phyloP scores from a whole-genome alignment of 78 protist genomes.

The Polysphondylium violaceum region DNA sequence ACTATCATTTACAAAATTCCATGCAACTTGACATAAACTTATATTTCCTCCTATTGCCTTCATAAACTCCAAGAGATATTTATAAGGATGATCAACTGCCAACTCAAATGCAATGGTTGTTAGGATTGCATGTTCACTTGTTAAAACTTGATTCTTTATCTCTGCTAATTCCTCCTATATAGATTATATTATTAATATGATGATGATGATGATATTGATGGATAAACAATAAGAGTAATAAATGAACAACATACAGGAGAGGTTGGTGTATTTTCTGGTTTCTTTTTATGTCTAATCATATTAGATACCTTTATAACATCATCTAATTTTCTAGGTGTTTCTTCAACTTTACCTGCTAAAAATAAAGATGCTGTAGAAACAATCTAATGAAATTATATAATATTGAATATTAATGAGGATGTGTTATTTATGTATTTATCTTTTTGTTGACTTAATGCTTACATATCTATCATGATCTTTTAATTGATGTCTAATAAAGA shows the following conservation, averaged over 20 bases:
- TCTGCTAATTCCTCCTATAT: slow-evolving; percentile 7
- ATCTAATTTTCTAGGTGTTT: slow-evolving; percentile 82
- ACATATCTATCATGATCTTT: slow-evolving; percentile 76
- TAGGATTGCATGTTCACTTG: slow-evolving; percentile 72
- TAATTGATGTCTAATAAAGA: slow-evolving; percentile 81
- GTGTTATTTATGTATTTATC: not conserved
- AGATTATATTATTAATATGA: no score
- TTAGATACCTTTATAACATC: slow-evolving; percentile 75
- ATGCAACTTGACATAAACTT: slow-evolving; percentile 85
- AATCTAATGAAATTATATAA: slow-evolving; percentile 8
- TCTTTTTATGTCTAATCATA: slow-evolving; percentile 29
- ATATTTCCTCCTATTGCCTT: slow-evolving; percentile 72
- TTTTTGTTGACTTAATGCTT: not conserved
- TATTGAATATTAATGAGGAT: not conserved
- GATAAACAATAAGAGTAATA: not conserved
- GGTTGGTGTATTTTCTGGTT: slow-evolving; percentile 3
- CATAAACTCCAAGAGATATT: slow-evolving; percentile 79
- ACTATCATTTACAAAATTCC: slow-evolving; percentile 93
- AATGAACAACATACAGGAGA: not conserved
- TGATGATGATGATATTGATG: not conserved
- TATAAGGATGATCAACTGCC: slow-evolving; percentile 88
- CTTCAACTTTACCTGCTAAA: slow-evolving; percentile 93
- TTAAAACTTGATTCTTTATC: slow-evolving; percentile 34
- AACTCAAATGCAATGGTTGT: slow-evolving; percentile 88
- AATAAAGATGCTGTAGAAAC: slow-evolving; percentile 87